Conservation (phyloP, 1,284 basidiomycete genomes). For the Cryptococcus neoformans region DNA sequence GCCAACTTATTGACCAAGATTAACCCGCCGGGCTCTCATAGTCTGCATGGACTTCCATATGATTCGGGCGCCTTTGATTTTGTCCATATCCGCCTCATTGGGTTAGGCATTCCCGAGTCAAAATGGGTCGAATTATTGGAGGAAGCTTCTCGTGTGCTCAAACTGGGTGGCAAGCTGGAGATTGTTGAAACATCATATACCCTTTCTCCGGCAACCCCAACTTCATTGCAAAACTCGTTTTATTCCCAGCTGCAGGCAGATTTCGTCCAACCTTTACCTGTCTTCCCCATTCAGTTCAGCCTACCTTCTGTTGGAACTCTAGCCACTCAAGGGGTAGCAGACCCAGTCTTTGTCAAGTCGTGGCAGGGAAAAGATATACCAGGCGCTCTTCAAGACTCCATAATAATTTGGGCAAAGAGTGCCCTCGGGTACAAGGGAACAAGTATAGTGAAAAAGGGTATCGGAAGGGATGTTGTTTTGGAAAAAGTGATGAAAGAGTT, state of each 20-base stretch:
- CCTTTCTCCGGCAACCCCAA: slow-evolving; percentile 23
- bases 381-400: slow-evolving; percentile 27
- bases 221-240: slow-evolving; percentile 30
- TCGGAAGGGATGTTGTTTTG: slow-evolving; percentile 1
- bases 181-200: slow-evolving; percentile 44
- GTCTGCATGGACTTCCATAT: slow-evolving; percentile 43
- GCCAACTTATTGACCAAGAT: not conserved
- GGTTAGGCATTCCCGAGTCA: slow-evolving; percentile 44
- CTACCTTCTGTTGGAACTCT: slow-evolving; percentile 23
- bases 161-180: slow-evolving; percentile 45
- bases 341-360: slow-evolving; percentile 16
- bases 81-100: slow-evolving; percentile 46
- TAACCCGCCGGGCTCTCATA: slow-evolving; percentile 6
- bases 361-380: slow-evolving; percentile 12
- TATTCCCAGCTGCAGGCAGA: slow-evolving; percentile 32
- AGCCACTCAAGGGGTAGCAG: not conserved
- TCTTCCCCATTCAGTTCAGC: slow-evolving; percentile 31
- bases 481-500: slow-evolving; percentile 11
- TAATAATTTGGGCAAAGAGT: slow-evolving; percentile 28
- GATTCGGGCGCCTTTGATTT: slow-evolving; percentile 46
- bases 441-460: not conserved
- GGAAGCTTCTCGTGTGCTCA: slow-evolving; percentile 44
- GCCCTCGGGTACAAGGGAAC: slow-evolving; percentile 30
- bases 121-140: slow-evolving; percentile 43
- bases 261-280: slow-evolving; percentile 34